Percentiles rank a stretch among this genome's conserved stretches.
These are phyloP conservation scores for Chlamydomonas asymmetrica DNA, from an alignment of 139 green algal species.

Conservation along the genomic window DNA sequence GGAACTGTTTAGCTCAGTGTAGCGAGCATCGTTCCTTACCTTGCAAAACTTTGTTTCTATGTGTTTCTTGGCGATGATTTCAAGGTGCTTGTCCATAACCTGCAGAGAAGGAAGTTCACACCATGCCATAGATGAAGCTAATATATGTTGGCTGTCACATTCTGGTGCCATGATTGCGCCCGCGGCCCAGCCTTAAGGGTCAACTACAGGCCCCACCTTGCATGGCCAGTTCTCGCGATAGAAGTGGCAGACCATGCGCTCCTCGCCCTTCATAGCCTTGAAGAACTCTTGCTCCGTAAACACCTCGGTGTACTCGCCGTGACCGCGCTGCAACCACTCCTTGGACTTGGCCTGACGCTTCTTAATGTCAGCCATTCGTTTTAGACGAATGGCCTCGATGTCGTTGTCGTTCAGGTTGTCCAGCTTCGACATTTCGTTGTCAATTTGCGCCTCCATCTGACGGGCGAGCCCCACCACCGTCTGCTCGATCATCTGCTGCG, in stretches of 20 bases:
- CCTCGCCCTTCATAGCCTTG: constrained; percentile 89
- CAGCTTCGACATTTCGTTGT: constrained; percentile 81
- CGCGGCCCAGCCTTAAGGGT: too few relatives aligned
- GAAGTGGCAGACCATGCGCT: constrained; percentile 92
- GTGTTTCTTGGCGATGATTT: constrained; percentile 67
- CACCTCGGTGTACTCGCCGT: constrained; percentile 89
- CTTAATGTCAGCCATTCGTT: constrained; percentile 64
- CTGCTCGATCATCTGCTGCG: constrained; percentile 51
- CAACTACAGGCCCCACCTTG: too few relatives aligned
- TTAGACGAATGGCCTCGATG: constrained; percentile 74
- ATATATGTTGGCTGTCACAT: too few relatives aligned
- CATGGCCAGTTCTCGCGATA: constrained; percentile 87
- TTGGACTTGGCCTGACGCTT: constrained; percentile 67
- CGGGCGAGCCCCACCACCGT: constrained; percentile 65
- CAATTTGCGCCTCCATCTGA: constrained; percentile 85
- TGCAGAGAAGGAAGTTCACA: too few relatives aligned
- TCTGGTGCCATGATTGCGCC: too few relatives aligned
- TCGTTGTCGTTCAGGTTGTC: constrained; percentile 92
- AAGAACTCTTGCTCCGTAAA: constrained; percentile 94
- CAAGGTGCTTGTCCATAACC: constrained; percentile 89
- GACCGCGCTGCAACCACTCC: constrained; percentile 84
- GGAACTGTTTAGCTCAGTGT: too few relatives aligned
- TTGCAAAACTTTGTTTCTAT: constrained; percentile 91
- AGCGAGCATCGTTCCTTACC: too few relatives aligned
- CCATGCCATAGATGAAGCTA: too few relatives aligned